Percentiles rank a stretch among this genome's conserved stretches.
phyloP scores from a whole-genome alignment of 176 grass and related monocot genomes.

The Panicum miliaceum region DNA sequence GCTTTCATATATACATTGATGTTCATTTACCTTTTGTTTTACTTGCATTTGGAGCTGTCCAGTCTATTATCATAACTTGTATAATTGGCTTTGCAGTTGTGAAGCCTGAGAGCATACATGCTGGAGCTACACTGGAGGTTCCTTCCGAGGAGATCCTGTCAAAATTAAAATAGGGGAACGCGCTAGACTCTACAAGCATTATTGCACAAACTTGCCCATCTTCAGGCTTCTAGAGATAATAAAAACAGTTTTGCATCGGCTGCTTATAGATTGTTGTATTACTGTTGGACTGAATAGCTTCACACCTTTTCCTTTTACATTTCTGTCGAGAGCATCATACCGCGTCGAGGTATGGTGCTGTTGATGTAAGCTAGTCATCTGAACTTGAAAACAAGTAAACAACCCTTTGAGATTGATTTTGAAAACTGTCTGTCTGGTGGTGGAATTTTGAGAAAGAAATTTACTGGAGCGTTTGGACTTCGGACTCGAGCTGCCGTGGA shows the following conservation, averaged over 20 bases:
- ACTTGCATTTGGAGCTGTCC: neutral
- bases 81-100: constrained; percentile 60
- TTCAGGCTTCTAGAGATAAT: constrained; percentile 41
- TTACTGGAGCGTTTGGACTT: neutral
- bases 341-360: too few relatives aligned
- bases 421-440: too few relatives aligned
- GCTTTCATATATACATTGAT: neutral
- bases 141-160: constrained; percentile 73
- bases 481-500: neutral
- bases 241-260: constrained; percentile 19
- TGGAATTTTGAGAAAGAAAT: neutral
- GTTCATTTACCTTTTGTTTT: constrained; percentile 28
- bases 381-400: too few relatives aligned
- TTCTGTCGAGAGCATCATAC: neutral
- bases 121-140: constrained; percentile 77
- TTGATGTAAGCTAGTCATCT: too few relatives aligned
- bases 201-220: neutral
- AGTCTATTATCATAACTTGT: neutral
- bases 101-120: constrained; percentile 79
- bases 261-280: neutral
- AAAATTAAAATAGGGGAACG: constrained; percentile 50
- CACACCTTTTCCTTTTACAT: constrained; percentile 1
- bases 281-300: constrained; percentile 6
- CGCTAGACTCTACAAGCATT: constrained; percentile 5
- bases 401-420: too few relatives aligned